Conservation (phyloP, 345 rosid genomes). For the Aethionema arabicum region DNA sequence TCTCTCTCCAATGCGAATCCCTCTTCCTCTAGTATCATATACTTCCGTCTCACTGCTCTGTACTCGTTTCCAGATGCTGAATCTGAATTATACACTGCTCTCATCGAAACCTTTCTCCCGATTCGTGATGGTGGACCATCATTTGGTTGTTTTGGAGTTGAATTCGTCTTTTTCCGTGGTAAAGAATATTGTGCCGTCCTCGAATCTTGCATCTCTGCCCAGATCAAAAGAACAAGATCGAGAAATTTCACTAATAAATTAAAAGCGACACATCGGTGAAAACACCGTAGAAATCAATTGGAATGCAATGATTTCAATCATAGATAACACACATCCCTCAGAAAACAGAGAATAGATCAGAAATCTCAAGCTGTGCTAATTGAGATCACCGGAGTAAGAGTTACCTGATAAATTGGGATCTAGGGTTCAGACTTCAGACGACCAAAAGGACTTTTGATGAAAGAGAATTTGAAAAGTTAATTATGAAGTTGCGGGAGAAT, state of each 20-base stretch:
- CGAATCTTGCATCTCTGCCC: conserved; percentile 53
- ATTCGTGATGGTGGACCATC: conserved; percentile 31
- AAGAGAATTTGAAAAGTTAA: conserved; percentile 24
- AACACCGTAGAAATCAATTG: neutral
- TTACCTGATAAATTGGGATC: conserved; percentile 18
- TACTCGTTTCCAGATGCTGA: conserved; percentile 62
- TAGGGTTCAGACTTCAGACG: conserved; percentile 27
- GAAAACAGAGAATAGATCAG: neutral
- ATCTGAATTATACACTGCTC: conserved; percentile 63
- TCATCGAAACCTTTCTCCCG: conserved; percentile 41
- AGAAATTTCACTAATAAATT: neutral
- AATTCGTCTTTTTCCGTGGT: conserved; percentile 49
- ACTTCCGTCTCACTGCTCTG: conserved; percentile 66
- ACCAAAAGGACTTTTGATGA: neutral
- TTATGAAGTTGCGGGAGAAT: conserved; percentile 24
- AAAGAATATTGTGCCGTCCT: conserved; percentile 46
- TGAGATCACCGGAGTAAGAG: neutral
- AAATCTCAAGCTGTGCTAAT: neutral
- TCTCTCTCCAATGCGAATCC: conserved; percentile 62
- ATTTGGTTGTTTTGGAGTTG: conserved; percentile 37
- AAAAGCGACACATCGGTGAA: neutral
- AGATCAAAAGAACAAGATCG: neutral
- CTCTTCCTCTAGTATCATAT: conserved; percentile 76
- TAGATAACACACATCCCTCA: too few species aligned
- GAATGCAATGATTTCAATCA: neutral